phyloP scores from a whole-genome alignment of 768 basidiomycete species.

The Boletellus sp. region DNA sequence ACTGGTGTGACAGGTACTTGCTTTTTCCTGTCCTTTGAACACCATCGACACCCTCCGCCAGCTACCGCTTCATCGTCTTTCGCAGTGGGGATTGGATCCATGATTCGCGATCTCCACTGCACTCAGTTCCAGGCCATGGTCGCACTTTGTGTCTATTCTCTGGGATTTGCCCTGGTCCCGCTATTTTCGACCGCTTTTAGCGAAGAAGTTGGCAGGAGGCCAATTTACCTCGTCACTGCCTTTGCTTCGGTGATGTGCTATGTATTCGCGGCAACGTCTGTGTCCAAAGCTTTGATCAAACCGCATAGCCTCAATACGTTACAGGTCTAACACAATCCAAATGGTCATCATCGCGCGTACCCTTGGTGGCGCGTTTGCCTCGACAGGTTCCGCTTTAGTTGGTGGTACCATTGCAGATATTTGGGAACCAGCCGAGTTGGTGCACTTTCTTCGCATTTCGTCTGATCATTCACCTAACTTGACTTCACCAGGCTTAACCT shows the following conservation, averaged over 20 bases:
- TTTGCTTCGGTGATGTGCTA: constrained; percentile 43
- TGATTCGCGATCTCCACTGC: constrained; percentile 46
- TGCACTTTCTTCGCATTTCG: constrained; percentile 1
- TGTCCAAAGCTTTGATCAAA: neutral
- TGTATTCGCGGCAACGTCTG: constrained; percentile 31
- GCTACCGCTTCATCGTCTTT: constrained; percentile 53
- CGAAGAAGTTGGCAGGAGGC: constrained; percentile 65
- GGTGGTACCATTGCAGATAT: constrained; percentile 69
- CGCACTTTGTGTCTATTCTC: constrained; percentile 49
- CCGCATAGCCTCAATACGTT: neutral
- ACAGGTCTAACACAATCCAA: constrained; percentile 43
- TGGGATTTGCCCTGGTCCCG: constrained; percentile 62
- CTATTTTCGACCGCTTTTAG: constrained; percentile 64
- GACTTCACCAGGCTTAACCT: constrained; percentile 51
- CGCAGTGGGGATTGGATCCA: constrained; percentile 51
- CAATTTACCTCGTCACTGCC: constrained; percentile 51
- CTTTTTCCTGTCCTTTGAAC: neutral
- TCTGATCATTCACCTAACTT: neutral
- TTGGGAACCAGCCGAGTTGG: constrained; percentile 58
- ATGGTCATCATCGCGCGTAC: constrained; percentile 60
- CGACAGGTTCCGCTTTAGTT: constrained; percentile 66
- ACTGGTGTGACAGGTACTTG: constrained; percentile 26
- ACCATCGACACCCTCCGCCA: constrained; percentile 13
- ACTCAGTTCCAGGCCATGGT: constrained; percentile 43
- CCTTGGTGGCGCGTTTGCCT: constrained; percentile 60